Base-by-base conservation (phyloP, 371 early-diverging fungal species). In the Actinomucor elegans region DNA sequence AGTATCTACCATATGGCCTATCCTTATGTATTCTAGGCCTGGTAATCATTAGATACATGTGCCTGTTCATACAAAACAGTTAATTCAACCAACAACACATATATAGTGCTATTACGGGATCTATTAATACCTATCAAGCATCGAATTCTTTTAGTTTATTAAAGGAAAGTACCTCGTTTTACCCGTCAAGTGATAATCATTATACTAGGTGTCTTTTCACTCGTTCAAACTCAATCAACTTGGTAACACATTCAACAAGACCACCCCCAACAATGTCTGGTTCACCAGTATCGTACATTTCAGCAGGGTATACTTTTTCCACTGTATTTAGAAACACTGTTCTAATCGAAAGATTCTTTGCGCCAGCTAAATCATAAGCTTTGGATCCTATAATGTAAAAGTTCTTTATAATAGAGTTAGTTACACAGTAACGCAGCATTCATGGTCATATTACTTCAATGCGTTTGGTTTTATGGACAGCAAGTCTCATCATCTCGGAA, bases 331-430 rank as follows among this genome's bases (percentile, higher is more conserved):
- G 31, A 49, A 62, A 71, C 1, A 65, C 66, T 0, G 75, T 71
- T 17, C 63, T 52, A 8, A 66, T 48, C 1, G 64, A 63, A 4
- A 66, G 52, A 31, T 75, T 75, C 26, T 71, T 67, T 11, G 75
- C 71, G 10, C 71, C 65, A 5, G 66, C 71, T 17, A 75, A 28
- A 35, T 75, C 75, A 67, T 63, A 71, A 0, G 75, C 69, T 59
- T 69, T 60, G 0, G 65, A 45, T 9, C 67, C 54, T 20, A 75
- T 45, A 35, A 71, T 28, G 42, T 75, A 75, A 53, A 75, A 68
- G 15, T 57, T 67, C 75, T 75, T 42, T n/a, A n/a, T n/a, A n/a
- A n/a, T n/a, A n/a, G n/a, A n/a, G n/a, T n/a, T n/a, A n/a, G n/a
- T n/a, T n/a, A n/a, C n/a, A n/a, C n/a, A n/a, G n/a, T n/a, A 31